Percentiles rank a stretch among this genome's conserved stretches.
These are phyloP conservation scores for Chloromonas sp. DNA, from an alignment of 163 green algal species.

Conservation along the genomic window DNA sequence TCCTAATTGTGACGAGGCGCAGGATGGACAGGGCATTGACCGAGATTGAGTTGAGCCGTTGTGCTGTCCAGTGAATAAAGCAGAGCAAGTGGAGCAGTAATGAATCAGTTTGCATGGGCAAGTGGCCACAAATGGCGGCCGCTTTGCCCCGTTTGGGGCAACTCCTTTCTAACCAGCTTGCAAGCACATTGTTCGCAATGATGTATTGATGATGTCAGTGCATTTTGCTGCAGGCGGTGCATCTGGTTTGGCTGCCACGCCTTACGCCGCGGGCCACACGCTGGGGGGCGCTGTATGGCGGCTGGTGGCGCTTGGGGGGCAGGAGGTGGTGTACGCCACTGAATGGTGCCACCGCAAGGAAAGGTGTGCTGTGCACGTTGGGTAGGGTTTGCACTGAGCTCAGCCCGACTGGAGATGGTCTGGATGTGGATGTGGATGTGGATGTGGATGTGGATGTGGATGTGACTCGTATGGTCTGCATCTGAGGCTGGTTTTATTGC, in stretches of 20 bases:
- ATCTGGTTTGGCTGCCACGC: slow-evolving; percentile 44
- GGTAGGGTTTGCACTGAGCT: background rate
- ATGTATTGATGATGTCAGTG: too few relatives aligned
- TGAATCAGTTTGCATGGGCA: too few relatives aligned
- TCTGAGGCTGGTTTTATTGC: too few relatives aligned
- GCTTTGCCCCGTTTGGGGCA: too few relatives aligned
- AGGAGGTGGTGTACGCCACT: slow-evolving; percentile 86
- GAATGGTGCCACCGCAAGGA: slow-evolving; percentile 72
- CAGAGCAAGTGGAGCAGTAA: too few relatives aligned
- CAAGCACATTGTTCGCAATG: too few relatives aligned
- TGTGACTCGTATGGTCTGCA: background rate
- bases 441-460: background rate
- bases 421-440: background rate
- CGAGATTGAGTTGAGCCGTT: too few relatives aligned
- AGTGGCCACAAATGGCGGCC: too few relatives aligned
- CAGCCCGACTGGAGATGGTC: background rate
- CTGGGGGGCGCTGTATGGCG: slow-evolving; percentile 83
- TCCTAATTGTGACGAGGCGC: too few relatives aligned
- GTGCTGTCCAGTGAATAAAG: too few relatives aligned
- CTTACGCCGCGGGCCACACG: slow-evolving; percentile 73
- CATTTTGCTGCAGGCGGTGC: background rate
- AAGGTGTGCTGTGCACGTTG: slow-evolving; percentile 22
- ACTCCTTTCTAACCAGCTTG: too few relatives aligned
- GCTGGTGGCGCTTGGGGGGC: slow-evolving; percentile 33
- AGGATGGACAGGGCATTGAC: too few relatives aligned